These are phyloP conservation scores for Aspergillus clavatus DNA, from an alignment of 2,329 filamentous ascomycete genomes.

Conservation along the genomic window DNA sequence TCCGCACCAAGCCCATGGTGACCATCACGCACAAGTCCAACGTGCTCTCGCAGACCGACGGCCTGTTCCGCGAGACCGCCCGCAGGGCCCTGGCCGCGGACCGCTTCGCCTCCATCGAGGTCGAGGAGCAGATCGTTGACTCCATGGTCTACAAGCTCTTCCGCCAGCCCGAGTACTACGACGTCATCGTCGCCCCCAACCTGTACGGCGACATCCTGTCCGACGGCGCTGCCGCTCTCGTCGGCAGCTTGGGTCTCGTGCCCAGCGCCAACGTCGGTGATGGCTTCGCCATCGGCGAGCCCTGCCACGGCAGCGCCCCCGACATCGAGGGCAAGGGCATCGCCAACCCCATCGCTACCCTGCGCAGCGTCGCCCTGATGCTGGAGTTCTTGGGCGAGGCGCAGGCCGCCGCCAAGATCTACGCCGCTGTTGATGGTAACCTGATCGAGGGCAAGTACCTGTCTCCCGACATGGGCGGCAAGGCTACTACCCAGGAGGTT, in stretches of 20 bases:
- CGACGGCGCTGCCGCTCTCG: conserved; percentile 88
- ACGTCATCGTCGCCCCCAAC: conserved; percentile 96
- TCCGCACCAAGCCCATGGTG: conserved; percentile 66
- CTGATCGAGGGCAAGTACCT: conserved; percentile 76
- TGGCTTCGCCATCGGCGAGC: conserved; percentile 92
- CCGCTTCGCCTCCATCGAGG: conserved; percentile 59
- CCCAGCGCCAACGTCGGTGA: conserved; percentile 94
- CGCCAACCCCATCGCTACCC: conserved; percentile 92
- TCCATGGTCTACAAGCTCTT: conserved; percentile 99
- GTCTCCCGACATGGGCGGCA: conserved; percentile 86
- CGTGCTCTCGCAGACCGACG: conserved; percentile 92
- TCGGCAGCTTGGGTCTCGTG: conserved; percentile 86
- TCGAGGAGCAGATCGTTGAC: conserved; percentile 98
- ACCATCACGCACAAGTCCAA: conserved; percentile 99
- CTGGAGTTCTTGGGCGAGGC: conserved; percentile 90
- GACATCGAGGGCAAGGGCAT: conserved; percentile 92
- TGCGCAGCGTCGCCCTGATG: conserved; percentile 89
- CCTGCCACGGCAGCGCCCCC: conserved; percentile 91
- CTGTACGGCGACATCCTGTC: conserved; percentile 96
- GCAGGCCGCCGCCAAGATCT: conserved; percentile 80
- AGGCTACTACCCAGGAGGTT: conserved; percentile 78
- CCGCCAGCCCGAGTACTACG: conserved; percentile 89
- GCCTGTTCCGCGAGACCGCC: conserved; percentile 80
- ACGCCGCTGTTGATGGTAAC: conserved; percentile 85
- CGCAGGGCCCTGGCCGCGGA: conserved; percentile 64